Conservation (phyloP, 371 early-diverging fungal species). For the Encephalitozoon romaleae region DNA sequence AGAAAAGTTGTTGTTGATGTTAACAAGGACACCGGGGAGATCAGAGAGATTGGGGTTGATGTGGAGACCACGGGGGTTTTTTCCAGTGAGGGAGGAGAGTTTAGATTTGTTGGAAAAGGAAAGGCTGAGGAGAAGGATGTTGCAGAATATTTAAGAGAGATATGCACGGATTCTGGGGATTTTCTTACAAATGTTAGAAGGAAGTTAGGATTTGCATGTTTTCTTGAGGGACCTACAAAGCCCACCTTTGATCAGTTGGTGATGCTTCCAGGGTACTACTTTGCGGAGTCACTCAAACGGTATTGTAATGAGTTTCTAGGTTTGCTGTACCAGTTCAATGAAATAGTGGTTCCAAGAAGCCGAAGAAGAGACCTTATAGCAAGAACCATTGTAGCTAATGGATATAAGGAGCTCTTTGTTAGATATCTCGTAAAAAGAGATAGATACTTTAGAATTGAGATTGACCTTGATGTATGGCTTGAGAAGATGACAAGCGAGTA, state of each 20-base stretch:
- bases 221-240: background rate
- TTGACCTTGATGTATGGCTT: background rate
- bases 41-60: background rate
- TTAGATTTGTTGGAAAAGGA: background rate
- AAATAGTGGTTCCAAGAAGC: background rate
- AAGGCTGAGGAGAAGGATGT: background rate
- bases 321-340: background rate
- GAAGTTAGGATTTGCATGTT: background rate
- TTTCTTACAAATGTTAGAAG: background rate
- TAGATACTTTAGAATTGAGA: background rate
- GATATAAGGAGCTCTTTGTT: background rate
- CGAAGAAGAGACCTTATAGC: background rate
- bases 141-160: background rate
- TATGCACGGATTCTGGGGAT: background rate
- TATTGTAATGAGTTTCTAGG: background rate
- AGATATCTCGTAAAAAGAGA: background rate
- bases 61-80: background rate
- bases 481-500: background rate
- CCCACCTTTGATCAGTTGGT: background rate
- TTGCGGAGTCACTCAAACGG: background rate
- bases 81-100: background rate
- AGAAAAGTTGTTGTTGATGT: background rate
- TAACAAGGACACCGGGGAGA: background rate
- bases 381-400: background rate
- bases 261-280: background rate